These are phyloP conservation scores for Cyclotella sp. DNA, from an alignment of 108 stramenopile species.

Conservation along the genomic window DNA sequence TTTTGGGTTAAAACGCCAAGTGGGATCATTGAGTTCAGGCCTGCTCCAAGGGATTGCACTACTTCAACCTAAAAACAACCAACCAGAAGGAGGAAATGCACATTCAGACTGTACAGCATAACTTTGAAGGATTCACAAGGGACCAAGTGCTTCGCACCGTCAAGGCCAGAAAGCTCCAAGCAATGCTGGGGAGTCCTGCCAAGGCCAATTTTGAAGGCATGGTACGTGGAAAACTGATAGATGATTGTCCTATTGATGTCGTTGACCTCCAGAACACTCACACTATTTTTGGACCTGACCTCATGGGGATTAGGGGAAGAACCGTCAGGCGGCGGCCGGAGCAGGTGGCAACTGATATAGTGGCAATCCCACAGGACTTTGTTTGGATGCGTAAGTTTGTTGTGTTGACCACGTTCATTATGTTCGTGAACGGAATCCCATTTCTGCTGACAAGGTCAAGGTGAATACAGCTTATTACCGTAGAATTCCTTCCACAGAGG, in stretches of 20 bases:
- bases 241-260: neutral
- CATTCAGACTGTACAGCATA: neutral
- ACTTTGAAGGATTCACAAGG: neutral
- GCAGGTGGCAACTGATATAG: too few species aligned
- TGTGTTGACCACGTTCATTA: too few species aligned
- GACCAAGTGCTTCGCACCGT: neutral
- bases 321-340: too few species aligned
- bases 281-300: constrained; percentile 1
- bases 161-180: neutral
- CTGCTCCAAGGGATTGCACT: neutral
- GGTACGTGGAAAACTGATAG: neutral
- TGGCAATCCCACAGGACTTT: too few species aligned
- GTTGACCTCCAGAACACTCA: neutral
- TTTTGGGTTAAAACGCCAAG: neutral
- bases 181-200: neutral
- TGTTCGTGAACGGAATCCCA: too few species aligned
- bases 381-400: too few species aligned
- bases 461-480: too few species aligned
- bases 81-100: too few species aligned
- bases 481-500: too few species aligned
- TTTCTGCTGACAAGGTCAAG: too few species aligned
- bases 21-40: neutral
- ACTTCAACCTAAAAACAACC: neutral
- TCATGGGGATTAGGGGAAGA: neutral
- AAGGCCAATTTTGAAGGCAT: neutral